Base-by-base conservation (phyloP, 2,329 filamentous ascomycete species). In the Cladophialophora immunda region DNA sequence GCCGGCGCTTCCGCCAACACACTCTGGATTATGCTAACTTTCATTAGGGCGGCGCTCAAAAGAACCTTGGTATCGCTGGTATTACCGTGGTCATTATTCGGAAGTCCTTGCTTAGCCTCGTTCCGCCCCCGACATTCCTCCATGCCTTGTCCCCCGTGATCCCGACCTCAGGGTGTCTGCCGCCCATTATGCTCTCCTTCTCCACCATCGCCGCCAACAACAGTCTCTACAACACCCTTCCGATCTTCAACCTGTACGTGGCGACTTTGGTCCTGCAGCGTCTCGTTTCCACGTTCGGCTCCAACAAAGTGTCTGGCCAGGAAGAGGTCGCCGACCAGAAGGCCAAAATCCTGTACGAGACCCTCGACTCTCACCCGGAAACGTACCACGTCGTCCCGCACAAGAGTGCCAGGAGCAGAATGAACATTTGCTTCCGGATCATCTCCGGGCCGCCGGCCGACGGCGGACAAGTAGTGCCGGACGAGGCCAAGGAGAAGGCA, bases 341-440 rank as follows among this genome's bases (percentile, higher is more conserved):
- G 81, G 90, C 94, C 0, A 74, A 86, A 17, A 77, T 91, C 34
- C 88, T 98, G 62, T 98, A 99, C 76, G 82, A 79, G 1, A 89
- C 89, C 0, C 84, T 98, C 7, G 94, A 97, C 72, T 87, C 86
- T 53, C 84, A 91, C 73, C 86, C 91, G 0, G 81, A 89, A 0
- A 54, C 58, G 13, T 98, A 96, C 81, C 84, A 82, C 60, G 86
- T 97, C 34, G 89, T 97, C 0, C 92, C 93, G 0, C 86, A 91
- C 72, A 91, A 91, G 80, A 82, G 82, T 25, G 90, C 86, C 2
- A 90, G 94, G 64, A 97, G 92, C 73, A 85, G 93, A 63, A 97
- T 98, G 91, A 98, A 98, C 80, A 92, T 98, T 66, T 97, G 93
- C 84, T 97, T 97, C 85, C 84, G 93, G 17, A 85, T 97, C 19